Conservation (phyloP, 305 asterid genomes). For the Solanum chacoense region DNA sequence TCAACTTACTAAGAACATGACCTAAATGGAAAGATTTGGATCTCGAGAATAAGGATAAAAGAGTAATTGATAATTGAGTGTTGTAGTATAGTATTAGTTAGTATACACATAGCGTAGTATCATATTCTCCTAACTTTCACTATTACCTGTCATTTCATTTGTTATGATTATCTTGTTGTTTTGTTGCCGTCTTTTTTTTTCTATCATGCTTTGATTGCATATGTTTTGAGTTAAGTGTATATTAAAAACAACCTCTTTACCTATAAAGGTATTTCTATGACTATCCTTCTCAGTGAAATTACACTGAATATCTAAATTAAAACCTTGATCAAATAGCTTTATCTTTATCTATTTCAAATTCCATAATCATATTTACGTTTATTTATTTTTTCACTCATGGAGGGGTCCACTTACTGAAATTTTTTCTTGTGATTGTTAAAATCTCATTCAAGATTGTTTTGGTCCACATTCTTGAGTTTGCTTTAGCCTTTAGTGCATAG, state of each 20-base stretch:
- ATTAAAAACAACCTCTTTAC: background rate
- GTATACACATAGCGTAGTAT: background rate
- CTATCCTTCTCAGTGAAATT: background rate
- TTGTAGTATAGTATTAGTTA: background rate
- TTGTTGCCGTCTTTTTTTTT: background rate
- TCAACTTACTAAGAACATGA: background rate
- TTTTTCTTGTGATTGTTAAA: background rate
- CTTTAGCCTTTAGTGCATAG: background rate
- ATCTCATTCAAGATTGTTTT: background rate
- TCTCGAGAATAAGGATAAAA: background rate
- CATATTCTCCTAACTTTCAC: background rate
- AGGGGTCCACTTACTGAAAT: background rate
- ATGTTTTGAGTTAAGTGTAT: background rate
- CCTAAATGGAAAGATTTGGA: background rate
- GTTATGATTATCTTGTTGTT: background rate
- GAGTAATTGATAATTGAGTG: background rate
- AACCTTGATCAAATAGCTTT: constrained; percentile 15
- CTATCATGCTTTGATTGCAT: background rate
- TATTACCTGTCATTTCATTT: background rate
- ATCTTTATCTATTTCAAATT: background rate
- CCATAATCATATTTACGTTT: background rate
- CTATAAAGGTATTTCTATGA: background rate
- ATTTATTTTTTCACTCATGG: background rate
- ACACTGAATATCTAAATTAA: constrained; percentile 11
- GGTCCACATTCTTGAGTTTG: background rate